Evolutionary conservation across 192 early-diverging fungal genomes (phyloP).

Genomic region (Linnemannia hyalina): DNA sequence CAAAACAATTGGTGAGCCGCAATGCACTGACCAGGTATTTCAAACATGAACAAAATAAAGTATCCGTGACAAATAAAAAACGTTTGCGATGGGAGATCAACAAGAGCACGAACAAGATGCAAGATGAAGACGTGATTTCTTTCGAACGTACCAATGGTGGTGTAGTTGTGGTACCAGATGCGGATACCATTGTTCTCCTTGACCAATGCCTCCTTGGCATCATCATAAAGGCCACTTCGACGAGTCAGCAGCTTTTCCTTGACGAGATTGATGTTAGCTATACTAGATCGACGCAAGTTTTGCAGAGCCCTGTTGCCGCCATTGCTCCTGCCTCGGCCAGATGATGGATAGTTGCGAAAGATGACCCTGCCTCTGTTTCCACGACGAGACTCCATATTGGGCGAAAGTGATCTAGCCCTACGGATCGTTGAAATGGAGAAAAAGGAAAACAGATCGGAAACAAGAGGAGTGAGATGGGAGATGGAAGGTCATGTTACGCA

Average conservation of each 20-base stretch:
- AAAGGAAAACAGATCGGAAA: neutral
- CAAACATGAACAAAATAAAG: neutral
- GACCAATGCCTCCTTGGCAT: slow-evolving; percentile 62
- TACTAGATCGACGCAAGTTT: slow-evolving; percentile 36
- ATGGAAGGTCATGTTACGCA: neutral
- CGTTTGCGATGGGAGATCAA: neutral
- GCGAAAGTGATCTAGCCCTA: slow-evolving; percentile 49
- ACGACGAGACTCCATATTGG: slow-evolving; percentile 37
- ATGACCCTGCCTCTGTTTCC: slow-evolving; percentile 26
- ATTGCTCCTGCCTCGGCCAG: neutral
- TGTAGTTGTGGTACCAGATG: slow-evolving; percentile 72
- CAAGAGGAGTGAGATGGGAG: neutral
- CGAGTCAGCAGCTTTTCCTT: slow-evolving; percentile 38
- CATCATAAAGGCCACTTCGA: slow-evolving; percentile 61
- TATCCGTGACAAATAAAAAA: neutral
- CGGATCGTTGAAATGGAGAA: neutral
- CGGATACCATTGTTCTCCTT: slow-evolving; percentile 69
- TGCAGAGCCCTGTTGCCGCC: slow-evolving; percentile 18
- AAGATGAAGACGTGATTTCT: too few species aligned
- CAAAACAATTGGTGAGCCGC: neutral
- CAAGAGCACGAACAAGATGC: too few species aligned
- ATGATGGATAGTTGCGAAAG: slow-evolving; percentile 22
- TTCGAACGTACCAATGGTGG: slow-evolving; percentile 63
- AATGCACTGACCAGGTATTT: neutral
- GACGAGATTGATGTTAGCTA: slow-evolving; percentile 52